A percentile compares a stretch with the other conserved stretches of the same genome.
Evolutionary conservation across 805 yeast genomes (phyloP).

Genomic region (Candida vartiovaarae): DNA sequence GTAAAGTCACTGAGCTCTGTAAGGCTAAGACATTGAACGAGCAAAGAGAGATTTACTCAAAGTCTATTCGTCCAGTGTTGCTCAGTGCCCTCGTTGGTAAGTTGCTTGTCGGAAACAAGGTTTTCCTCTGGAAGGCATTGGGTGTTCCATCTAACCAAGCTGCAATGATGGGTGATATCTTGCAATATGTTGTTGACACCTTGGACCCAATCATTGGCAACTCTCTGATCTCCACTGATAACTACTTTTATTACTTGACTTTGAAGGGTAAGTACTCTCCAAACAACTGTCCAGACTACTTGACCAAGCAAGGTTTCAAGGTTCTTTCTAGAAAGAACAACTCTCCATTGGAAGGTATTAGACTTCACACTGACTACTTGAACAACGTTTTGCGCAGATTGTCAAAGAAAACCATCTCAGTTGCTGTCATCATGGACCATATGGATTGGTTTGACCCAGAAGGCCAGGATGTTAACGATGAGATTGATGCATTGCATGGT

Average conservation of each 20-base stretch:
- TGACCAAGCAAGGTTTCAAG: slow-evolving; percentile 51
- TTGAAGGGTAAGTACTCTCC: slow-evolving; percentile 54
- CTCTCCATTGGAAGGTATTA: slow-evolving; percentile 59
- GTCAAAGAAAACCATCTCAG: slow-evolving; percentile 54
- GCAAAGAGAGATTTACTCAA: slow-evolving; percentile 60
- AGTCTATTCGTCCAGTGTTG: slow-evolving; percentile 56
- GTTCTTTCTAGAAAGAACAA: slow-evolving; percentile 33
- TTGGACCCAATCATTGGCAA: slow-evolving; percentile 66
- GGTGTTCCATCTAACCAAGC: slow-evolving; percentile 90
- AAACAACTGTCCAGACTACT: slow-evolving; percentile 69
- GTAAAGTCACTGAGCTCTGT: slow-evolving; percentile 50
- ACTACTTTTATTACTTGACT: slow-evolving; percentile 71
- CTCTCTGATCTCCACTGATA: slow-evolving; percentile 59
- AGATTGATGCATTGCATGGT: slow-evolving; percentile 54
- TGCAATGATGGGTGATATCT: slow-evolving; percentile 63
- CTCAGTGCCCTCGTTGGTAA: slow-evolving; percentile 65
- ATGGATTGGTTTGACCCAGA: slow-evolving; percentile 84
- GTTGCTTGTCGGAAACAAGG: slow-evolving; percentile 68
- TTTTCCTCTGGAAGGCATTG: slow-evolving; percentile 82
- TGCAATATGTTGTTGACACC: slow-evolving; percentile 69
- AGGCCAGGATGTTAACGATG: slow-evolving; percentile 56
- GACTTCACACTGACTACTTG: slow-evolving; percentile 74
- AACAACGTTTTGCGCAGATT: slow-evolving; percentile 69
- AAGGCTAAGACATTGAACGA: slow-evolving; percentile 49
- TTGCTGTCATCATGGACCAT: slow-evolving; percentile 83